Conservation (phyloP, 2,329 filamentous ascomycete genomes). For the Ciborinia camelliae region DNA sequence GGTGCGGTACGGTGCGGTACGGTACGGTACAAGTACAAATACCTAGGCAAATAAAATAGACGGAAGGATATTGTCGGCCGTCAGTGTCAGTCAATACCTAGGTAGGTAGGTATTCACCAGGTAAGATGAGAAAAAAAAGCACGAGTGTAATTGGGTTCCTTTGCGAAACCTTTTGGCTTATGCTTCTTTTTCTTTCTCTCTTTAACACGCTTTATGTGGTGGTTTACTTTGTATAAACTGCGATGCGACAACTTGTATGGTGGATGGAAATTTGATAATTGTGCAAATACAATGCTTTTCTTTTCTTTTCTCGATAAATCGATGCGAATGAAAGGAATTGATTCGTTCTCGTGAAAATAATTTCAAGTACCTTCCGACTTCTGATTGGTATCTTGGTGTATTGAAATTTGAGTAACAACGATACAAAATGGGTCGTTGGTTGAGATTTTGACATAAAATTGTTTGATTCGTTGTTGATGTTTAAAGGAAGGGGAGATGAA, state of each 20-base stretch:
- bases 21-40: too few relatives aligned
- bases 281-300: not conserved
- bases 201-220: not conserved
- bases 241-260: constrained; percentile 5
- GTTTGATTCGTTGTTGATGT: constrained; percentile 19
- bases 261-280: not conserved
- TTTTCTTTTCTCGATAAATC: not conserved
- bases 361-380: not conserved
- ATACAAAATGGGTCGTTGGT: constrained; percentile 10
- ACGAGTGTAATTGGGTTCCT: constrained; percentile 4
- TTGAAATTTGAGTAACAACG: not conserved
- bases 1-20: too few relatives aligned
- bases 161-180: constrained; percentile 10
- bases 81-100: too few relatives aligned
- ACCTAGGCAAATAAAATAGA: not conserved
- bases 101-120: not conserved
- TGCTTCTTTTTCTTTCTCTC: not conserved
- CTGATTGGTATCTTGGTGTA: constrained; percentile 4
- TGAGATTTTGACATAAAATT: constrained; percentile 9
- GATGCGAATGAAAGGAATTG: not conserved
- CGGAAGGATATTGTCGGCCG: not conserved
- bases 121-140: not conserved
- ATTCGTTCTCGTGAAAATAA: constrained; percentile 8
- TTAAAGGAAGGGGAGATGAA: constrained; percentile 14
- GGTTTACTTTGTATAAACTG: not conserved